phyloP scores from a whole-genome alignment of 2,329 filamentous ascomycete genomes.

The Fusarium sp. region DNA sequence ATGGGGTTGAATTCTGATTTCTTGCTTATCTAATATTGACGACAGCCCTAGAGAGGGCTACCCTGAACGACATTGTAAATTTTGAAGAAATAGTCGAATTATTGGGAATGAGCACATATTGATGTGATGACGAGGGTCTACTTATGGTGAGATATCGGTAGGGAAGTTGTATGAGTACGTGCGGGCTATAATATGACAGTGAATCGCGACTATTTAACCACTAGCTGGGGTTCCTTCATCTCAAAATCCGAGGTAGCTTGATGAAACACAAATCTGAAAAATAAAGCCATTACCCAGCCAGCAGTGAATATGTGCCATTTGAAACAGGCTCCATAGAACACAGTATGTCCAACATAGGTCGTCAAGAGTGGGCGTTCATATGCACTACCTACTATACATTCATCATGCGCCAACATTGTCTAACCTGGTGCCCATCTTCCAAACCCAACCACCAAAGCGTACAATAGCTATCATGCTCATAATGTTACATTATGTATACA shows the following conservation, averaged over 20 bases:
- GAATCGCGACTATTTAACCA: neutral
- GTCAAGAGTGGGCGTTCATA: neutral
- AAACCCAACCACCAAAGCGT: neutral
- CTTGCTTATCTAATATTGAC: slow-evolving; percentile 32
- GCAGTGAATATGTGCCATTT: neutral
- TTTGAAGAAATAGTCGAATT: neutral
- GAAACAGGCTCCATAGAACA: neutral
- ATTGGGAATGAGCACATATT: neutral
- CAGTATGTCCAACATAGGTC: neutral
- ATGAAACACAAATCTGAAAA: neutral
- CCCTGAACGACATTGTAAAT: slow-evolving; percentile 5
- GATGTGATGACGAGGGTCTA: neutral
- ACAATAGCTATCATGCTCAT: neutral
- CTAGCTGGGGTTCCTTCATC: neutral
- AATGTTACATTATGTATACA: slow-evolving; percentile 23
- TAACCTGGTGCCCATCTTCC: neutral
- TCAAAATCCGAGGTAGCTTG: neutral
- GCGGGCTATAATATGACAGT: neutral
- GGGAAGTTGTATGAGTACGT: neutral
- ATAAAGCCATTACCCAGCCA: neutral
- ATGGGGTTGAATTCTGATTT: slow-evolving; percentile 6
- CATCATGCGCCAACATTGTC: neutral
- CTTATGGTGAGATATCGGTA: neutral
- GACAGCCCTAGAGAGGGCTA: slow-evolving; percentile 9
- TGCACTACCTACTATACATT: neutral